phyloP scores from a whole-genome alignment of 306 rosid species.

The Ormosia semicastrata region DNA sequence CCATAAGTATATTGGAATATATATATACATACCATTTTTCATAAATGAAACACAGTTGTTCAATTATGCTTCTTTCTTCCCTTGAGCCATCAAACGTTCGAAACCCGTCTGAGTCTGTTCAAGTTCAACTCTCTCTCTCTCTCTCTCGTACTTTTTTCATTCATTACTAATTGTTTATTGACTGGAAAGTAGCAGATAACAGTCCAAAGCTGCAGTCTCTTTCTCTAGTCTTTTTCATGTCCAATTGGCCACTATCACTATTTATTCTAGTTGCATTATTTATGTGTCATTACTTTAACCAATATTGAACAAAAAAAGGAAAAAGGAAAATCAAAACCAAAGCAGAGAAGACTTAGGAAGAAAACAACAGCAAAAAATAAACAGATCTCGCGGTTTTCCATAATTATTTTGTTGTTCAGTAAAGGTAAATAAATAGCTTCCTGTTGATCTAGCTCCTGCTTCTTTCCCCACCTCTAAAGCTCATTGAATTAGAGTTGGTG shows the following conservation, averaged over 20 bases:
- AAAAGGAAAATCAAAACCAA: not conserved
- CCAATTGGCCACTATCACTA: slow-evolving; percentile 28
- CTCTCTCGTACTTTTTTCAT: not conserved
- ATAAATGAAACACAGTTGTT: not conserved
- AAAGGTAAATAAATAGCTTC: slow-evolving; percentile 10
- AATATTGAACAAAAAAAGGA: not conserved
- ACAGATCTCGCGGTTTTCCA: slow-evolving; percentile 30
- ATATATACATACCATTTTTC: too few relatives aligned
- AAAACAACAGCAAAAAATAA: not conserved
- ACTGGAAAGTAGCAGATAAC: slow-evolving; percentile 28
- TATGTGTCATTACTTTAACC: not conserved
- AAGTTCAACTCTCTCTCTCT: not conserved
- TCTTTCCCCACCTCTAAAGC: not conserved
- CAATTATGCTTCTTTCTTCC: not conserved
- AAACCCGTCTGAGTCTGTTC: not conserved
- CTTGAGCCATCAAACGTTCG: not conserved
- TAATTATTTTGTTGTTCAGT: slow-evolving; percentile 1
- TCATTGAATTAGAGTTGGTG: slow-evolving; percentile 22
- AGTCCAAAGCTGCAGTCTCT: slow-evolving; percentile 35
- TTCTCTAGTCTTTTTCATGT: slow-evolving; percentile 22
- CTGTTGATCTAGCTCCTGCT: slow-evolving; percentile 13
- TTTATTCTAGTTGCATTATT: slow-evolving; percentile 7
- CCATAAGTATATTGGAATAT: too few relatives aligned
- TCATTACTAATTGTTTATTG: not conserved
- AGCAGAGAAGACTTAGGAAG: not conserved